phyloP scores from a whole-genome alignment of 495 filamentous ascomycete species.

The Umbilicaria muhlenbergii region DNA sequence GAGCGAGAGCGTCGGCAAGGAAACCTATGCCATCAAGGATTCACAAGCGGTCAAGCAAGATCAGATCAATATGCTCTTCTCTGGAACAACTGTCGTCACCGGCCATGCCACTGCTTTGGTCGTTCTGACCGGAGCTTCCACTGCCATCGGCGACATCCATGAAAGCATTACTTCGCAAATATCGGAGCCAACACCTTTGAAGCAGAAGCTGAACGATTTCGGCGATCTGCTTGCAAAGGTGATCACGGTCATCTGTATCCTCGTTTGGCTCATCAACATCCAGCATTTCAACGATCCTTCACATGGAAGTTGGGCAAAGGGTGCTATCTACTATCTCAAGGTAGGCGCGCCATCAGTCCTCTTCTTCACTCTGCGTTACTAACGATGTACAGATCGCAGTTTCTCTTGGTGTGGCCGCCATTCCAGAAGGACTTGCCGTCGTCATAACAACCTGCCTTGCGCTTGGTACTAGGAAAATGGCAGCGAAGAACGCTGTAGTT shows the following conservation, averaged over 20 bases:
- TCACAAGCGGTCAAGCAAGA: constrained; percentile 89
- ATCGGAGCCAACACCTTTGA: constrained; percentile 90
- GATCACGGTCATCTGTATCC: constrained; percentile 87
- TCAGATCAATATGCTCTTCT: constrained; percentile 95
- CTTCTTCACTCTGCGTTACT: constrained; percentile 1
- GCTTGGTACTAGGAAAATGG: constrained; percentile 94
- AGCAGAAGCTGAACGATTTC: constrained; percentile 98
- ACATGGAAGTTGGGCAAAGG: constrained; percentile 91
- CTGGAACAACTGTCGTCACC: constrained; percentile 91
- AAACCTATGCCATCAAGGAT: constrained; percentile 52
- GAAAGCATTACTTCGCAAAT: constrained; percentile 97
- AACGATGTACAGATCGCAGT: constrained; percentile 54
- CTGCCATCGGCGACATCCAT: constrained; percentile 97
- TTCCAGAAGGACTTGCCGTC: constrained; percentile 91
- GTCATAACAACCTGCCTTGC: constrained; percentile 97
- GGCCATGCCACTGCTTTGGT: constrained; percentile 89
- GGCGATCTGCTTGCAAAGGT: constrained; percentile 95
- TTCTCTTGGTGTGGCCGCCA: constrained; percentile 93
- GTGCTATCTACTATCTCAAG: constrained; percentile 98
- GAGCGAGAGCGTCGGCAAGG: constrained; percentile 92
- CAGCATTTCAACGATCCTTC: constrained; percentile 89
- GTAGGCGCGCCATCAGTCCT: background rate
- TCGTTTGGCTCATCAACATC: constrained; percentile 98
- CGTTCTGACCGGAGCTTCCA: constrained; percentile 76
- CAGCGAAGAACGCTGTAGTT: constrained; percentile 93